Evolutionary conservation across 139 green algal genomes (phyloP).

Genomic region (Asterochloris erici): DNA sequence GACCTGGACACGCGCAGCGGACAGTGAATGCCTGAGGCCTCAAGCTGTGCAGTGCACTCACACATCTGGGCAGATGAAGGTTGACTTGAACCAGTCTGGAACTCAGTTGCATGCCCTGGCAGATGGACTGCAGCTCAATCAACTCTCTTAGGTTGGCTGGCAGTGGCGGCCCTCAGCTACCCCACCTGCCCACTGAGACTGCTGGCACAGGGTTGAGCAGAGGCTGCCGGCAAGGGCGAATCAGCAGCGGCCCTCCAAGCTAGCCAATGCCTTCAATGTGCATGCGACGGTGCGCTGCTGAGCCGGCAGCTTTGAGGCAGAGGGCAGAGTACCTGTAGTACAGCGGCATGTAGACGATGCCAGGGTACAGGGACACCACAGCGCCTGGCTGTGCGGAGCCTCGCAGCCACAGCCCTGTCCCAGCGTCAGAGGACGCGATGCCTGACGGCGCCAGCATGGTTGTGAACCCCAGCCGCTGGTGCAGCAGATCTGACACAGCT

Average conservation of each 20-base stretch:
- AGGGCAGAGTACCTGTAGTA: slow-evolving; percentile 26
- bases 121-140: no score
- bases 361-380: slow-evolving; percentile 65
- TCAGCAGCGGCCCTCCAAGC: not conserved
- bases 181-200: no score
- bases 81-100: no score
- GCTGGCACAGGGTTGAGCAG: no score
- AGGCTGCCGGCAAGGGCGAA: no score
- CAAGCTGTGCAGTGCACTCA: no score
- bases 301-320: no score
- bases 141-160: no score
- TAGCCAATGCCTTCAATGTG: not conserved
- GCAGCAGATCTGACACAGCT: slow-evolving; percentile 13
- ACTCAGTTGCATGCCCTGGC: no score
- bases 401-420: slow-evolving; percentile 29
- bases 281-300: not conserved
- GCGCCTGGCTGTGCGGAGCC: slow-evolving; percentile 31
- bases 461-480: slow-evolving; percentile 30
- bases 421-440: slow-evolving; percentile 17
- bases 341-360: slow-evolving; percentile 44
- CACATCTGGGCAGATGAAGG: no score
- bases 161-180: no score
- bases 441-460: slow-evolving; percentile 7
- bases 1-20: slow-evolving; percentile 24
- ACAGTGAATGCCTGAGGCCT: no score